These are phyloP conservation scores for Cucumis sativus DNA, from an alignment of 306 rosid species.

Conservation along the genomic window Cucumber_9930_V3 NC_026658.2:797501-798000, in stretches of 20 bases:
- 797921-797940: too few relatives aligned
- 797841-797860: constrained; percentile 90
- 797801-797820: constrained; percentile 12
- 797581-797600: background rate
- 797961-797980: too few relatives aligned
- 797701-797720: constrained; percentile 36
- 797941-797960: too few relatives aligned
- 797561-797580: background rate
- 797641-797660: background rate
- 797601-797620: background rate
- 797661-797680: background rate
- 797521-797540: background rate
- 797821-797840: constrained; percentile 65
- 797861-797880: background rate
- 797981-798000: too few relatives aligned
- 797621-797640: background rate
- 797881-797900: background rate
- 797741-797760: constrained; percentile 65
- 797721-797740: constrained; percentile 93
- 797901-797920: background rate
- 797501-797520: background rate
- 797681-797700: background rate
- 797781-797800: constrained; percentile 72
- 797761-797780: constrained; percentile 31
- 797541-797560: background rate